Evolutionary conservation across 805 yeast genomes (phyloP).

Genomic region (Candida mattraensis): DNA sequence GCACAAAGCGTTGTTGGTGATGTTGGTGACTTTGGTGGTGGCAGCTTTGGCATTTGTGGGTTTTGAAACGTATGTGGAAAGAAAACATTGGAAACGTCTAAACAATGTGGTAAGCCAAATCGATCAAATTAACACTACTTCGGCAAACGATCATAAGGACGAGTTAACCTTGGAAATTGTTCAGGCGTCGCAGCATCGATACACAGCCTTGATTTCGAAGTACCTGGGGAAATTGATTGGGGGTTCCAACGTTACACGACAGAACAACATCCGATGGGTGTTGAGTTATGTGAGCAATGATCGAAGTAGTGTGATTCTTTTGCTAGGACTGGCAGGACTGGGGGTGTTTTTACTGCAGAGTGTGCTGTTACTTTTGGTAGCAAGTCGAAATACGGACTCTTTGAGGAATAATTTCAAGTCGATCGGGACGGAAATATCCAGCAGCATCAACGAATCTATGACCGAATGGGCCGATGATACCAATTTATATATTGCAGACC

Average conservation of each 20-base stretch:
- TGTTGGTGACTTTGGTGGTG: conserved; percentile 40
- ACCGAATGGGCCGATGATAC: conserved; percentile 54
- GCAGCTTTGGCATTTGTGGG: conserved; percentile 42
- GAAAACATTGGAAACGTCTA: conserved; percentile 47
- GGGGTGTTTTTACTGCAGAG: conserved; percentile 54
- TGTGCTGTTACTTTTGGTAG: conserved; percentile 37
- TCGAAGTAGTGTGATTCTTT: conserved; percentile 48
- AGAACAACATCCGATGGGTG: conserved; percentile 40
- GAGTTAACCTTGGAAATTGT: conserved; percentile 27
- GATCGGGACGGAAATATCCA: conserved; percentile 12
- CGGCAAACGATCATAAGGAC: conserved; percentile 5
- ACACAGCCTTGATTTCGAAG: conserved; percentile 18
- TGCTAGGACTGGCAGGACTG: conserved; percentile 59
- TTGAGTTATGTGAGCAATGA: conserved; percentile 52
- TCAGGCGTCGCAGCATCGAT: conserved; percentile 27
- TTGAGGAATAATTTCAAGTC: conserved; percentile 13
- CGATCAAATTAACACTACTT: conserved; percentile 2
- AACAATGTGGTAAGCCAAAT: conserved; percentile 19
- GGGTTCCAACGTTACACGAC: conserved; percentile 14
- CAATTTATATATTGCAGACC: conserved; percentile 49
- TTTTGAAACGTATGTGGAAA: conserved; percentile 46
- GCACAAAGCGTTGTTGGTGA: conserved; percentile 36
- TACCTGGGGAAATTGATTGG: conserved; percentile 16
- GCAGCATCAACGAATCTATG: conserved; percentile 35
- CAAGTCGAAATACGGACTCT: conserved; percentile 10